Percentiles rank a stretch among this genome's conserved stretches.
Evolutionary conservation across 352 stramenopile species (phyloP).

Genomic region (Pythium guiyangense): DNA sequence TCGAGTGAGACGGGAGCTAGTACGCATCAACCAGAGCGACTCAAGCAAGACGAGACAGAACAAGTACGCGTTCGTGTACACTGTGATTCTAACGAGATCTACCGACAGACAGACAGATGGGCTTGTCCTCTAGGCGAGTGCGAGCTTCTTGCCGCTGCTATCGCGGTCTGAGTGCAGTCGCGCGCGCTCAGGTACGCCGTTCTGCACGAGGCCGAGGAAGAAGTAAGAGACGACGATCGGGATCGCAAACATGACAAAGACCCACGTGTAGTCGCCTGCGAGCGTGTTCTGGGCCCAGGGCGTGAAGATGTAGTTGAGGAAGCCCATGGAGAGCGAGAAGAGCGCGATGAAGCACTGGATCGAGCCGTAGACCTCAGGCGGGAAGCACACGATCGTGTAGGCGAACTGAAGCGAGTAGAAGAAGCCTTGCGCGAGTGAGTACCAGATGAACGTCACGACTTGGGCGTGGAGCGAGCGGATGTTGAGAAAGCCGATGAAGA

Average conservation of each 20-base stretch:
- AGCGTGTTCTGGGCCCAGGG: constrained; percentile 30
- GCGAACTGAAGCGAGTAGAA: constrained; percentile 32
- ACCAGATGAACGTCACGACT: constrained; percentile 22
- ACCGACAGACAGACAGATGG: no score
- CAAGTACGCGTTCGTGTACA: no score
- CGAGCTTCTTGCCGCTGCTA: constrained; percentile 12
- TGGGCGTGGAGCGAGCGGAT: constrained; percentile 21
- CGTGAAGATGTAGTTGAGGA: constrained; percentile 36
- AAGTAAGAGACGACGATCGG: constrained; percentile 23
- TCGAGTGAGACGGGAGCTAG: no score
- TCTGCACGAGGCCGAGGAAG: constrained; percentile 20
- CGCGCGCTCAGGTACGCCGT: constrained; percentile 4
- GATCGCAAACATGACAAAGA: constrained; percentile 30
- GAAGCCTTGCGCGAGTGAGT: constrained; percentile 19
- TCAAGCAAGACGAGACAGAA: no score
- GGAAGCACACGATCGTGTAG: constrained; percentile 33
- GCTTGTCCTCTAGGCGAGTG: constrained; percentile 1
- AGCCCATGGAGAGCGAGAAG: constrained; percentile 27
- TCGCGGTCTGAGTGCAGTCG: no score
- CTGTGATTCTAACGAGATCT: no score
- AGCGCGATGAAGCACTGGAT: constrained; percentile 26
- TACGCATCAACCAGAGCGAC: no score
- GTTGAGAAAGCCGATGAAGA: constrained; percentile 23
- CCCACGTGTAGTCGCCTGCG: constrained; percentile 22
- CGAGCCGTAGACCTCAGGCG: constrained; percentile 29